These are phyloP conservation scores for Pseudogymnoascus sp. DNA, from an alignment of 2,329 filamentous ascomycete species.

Conservation along the genomic window DNA sequence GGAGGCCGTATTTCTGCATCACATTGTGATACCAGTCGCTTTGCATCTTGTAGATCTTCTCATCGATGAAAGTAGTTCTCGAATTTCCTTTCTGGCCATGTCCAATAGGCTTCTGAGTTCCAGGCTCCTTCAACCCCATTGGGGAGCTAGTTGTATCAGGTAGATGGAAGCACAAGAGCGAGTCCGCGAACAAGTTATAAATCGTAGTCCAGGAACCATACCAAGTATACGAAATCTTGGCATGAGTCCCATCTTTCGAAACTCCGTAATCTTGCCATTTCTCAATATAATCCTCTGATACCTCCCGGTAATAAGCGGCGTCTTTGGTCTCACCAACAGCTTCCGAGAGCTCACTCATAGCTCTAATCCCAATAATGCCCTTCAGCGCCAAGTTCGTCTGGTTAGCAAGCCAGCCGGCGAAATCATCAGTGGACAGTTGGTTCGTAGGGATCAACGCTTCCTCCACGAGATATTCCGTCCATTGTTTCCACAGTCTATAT, in stretches of 20 bases:
- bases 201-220: conserved; percentile 69
- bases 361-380: conserved; percentile 71
- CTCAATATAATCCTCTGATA: conserved; percentile 56
- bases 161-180: conserved; percentile 71
- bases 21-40: conserved; percentile 76
- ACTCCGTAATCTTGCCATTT: conserved; percentile 62
- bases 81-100: conserved; percentile 24
- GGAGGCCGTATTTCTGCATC: conserved; percentile 74
- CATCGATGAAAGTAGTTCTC: conserved; percentile 59
- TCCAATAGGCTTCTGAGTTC: conserved; percentile 23
- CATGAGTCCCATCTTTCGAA: conserved; percentile 59
- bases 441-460: conserved; percentile 58
- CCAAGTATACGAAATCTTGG: conserved; percentile 67
- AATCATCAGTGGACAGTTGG: conserved; percentile 65
- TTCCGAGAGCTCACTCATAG: conserved; percentile 63
- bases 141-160: background rate
- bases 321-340: conserved; percentile 51
- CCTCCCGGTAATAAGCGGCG: conserved; percentile 52
- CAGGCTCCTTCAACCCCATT: conserved; percentile 17
- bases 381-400: conserved; percentile 70
- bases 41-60: conserved; percentile 70
- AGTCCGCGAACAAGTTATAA: conserved; percentile 66
- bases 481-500: conserved; percentile 61
- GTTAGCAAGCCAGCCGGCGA: conserved; percentile 62
- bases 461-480: conserved; percentile 62